Evolutionary conservation across 1,139 yeast species (phyloP), one percentile per base, ranked within the genome.

Genomic region (Candida tropicalis): DNA sequence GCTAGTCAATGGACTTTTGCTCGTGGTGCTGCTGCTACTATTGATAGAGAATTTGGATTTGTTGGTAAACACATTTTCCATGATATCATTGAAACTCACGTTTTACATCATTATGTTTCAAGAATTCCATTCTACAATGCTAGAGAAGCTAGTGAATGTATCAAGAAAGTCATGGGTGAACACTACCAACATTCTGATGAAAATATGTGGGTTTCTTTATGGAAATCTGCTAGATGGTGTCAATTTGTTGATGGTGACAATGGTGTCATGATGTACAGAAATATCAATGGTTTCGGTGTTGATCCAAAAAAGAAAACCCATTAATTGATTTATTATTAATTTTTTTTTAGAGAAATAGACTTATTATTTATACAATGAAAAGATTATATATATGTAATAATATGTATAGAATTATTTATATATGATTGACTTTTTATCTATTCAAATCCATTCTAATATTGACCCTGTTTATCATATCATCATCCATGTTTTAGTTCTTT

Each of bases 31-130:
- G 90, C 93, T 45, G 84, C 91, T 50, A 87, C 96, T 47, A 82
- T 87, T 54, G 96, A 87, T 67, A 79, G 96, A 62, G 81, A 87
- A 57, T 85, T 84, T 64, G 93, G 95, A 20, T 85, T 87, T 58
- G 70, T 87, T 51, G 96, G 96, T 44, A 79, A 79, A 62, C 81
- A 81, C 70, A 75, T 87, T 55, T 85, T 87, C 81, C 96, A 87
- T 65, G 95, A 87, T 61, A 87, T 87, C 57, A 86, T 87, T 57
- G 96, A 88, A 73, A 87, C 96, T 45, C 96, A 87, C 59, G 95
- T 87, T 42, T 77, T 85, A 58, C 96, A 87, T 68, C 96, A 87
- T 67, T 87, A 81, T 64, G 85, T 84, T 44, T 83, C 91, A 9
- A 77, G 95, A 66, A 86, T 87, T 52, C 96, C 96, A 43, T 87